Evolutionary conservation across 225 moss, liverwort and hornwort genomes (phyloP), one percentile per base, ranked within the genome.

Genomic region (Physcomitrium patens): DNA sequence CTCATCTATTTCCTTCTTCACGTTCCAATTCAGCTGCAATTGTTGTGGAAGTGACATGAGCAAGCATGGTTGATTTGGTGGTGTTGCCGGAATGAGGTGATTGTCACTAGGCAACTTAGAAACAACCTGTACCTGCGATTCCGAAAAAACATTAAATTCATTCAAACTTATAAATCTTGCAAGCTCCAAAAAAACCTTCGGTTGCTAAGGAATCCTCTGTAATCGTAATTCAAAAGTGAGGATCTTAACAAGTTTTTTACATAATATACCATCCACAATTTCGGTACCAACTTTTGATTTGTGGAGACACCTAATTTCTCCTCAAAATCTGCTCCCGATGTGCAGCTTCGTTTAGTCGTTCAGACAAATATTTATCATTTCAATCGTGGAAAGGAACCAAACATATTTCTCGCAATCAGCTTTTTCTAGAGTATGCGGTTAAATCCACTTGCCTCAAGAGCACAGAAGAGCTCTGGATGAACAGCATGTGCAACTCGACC

Each of bases 401-500:
- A 47, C 9, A 55, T 46, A 24, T 5, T 24, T 42, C 14, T 37
- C 10, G 3, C 10, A 9, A 51, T 41, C 46, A 5, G 12, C 15
- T 46, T 28, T 18, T 64, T 0, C 12, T 58, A 46, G 17, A 20
- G 10, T 12, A 6, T 54, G 27, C 20, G 27, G 42, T 59, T 45
- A 11, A 15, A 42, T 12, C 41, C 11, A 43, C 84, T 70, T 74
- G 66, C 86, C 86, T 86, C 78, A 8, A 86, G 65, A 60, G 69
- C 65, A 41, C 72, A 76, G 46, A 72, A 83, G 45, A 83, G 72
- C 45, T 86, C 80, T 17, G 80, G 72, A 20, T 86, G 83, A 22
- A 19, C 50, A 55, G 83, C 72, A 75, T 83, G 86, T 28, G 83
- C 64, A 62, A 83, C 65, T 50, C 80, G 83, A 43, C 86, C 86